Percentiles rank a stretch among this genome's conserved stretches.
Evolutionary conservation across 2,329 filamentous ascomycete species (phyloP).

Genomic region (Clonostachys sp.): DNA sequence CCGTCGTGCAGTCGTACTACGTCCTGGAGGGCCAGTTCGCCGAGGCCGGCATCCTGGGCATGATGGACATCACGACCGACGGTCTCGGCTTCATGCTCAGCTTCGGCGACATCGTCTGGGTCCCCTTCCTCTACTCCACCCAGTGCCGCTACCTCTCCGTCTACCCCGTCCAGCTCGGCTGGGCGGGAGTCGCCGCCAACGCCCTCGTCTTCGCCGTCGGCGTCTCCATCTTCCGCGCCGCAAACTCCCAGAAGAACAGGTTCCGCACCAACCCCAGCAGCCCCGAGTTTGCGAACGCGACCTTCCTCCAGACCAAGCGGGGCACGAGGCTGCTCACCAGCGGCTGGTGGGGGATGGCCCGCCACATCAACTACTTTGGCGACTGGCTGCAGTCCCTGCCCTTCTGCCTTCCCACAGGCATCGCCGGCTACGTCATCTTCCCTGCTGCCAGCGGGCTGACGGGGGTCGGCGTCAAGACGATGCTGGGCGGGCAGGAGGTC

Average conservation of each 20-base stretch:
- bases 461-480: slow-evolving; percentile 49
- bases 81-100: slow-evolving; percentile 94
- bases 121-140: slow-evolving; percentile 83
- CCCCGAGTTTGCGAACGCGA: slow-evolving; percentile 71
- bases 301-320: slow-evolving; percentile 78
- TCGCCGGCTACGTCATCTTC: slow-evolving; percentile 78
- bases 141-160: slow-evolving; percentile 81
- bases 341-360: slow-evolving; percentile 89
- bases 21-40: slow-evolving; percentile 81
- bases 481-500: slow-evolving; percentile 58
- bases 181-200: slow-evolving; percentile 59
- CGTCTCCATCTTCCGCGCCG: slow-evolving; percentile 90
- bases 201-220: slow-evolving; percentile 64
- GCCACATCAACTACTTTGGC: slow-evolving; percentile 94
- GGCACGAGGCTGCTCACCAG: slow-evolving; percentile 78
- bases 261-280: slow-evolving; percentile 87
- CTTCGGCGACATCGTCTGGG: slow-evolving; percentile 90
- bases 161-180: slow-evolving; percentile 76
- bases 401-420: slow-evolving; percentile 79
- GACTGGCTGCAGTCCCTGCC: slow-evolving; percentile 95
- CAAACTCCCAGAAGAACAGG: slow-evolving; percentile 91
- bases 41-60: slow-evolving; percentile 84
- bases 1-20: slow-evolving; percentile 74
- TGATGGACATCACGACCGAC: slow-evolving; percentile 89
- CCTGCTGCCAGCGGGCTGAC: slow-evolving; percentile 36